Evolutionary conservation across 768 basidiomycete genomes (phyloP).

Genomic region (Russula sp.): DNA sequence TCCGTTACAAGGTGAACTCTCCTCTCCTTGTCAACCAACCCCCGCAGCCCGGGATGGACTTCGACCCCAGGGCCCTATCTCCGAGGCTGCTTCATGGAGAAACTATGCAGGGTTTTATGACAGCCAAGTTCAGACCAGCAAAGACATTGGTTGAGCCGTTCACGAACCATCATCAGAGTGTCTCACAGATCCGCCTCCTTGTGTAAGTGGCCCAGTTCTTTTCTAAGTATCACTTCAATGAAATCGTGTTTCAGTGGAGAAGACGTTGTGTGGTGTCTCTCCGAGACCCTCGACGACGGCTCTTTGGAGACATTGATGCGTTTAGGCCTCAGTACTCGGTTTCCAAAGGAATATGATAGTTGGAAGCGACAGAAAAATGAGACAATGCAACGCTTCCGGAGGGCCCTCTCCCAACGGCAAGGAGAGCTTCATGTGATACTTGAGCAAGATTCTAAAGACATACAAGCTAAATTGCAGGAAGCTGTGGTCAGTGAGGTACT

Average conservation of each 20-base stretch:
- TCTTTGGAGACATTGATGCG: slow-evolving; percentile 7
- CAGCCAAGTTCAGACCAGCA: slow-evolving; percentile 6
- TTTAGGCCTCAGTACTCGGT: neutral
- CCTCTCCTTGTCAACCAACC: neutral
- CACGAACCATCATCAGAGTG: neutral
- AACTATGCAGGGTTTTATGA: slow-evolving; percentile 23
- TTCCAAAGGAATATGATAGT: neutral
- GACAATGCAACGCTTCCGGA: neutral
- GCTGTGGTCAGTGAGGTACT: slow-evolving; percentile 5
- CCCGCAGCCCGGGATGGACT: neutral
- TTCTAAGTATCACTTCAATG: neutral
- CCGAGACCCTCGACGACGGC: slow-evolving; percentile 12
- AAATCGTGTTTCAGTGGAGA: neutral
- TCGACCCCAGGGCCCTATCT: neutral
- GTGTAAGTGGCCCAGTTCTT: neutral
- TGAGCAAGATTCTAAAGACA: neutral
- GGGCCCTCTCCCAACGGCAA: neutral
- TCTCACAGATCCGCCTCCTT: slow-evolving; percentile 3
- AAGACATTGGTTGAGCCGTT: neutral
- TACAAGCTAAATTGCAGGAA: neutral
- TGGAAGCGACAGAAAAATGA: neutral
- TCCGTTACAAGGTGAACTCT: slow-evolving; percentile 3
- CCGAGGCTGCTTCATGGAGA: slow-evolving; percentile 23
- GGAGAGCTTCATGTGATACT: neutral
- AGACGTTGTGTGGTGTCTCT: slow-evolving; percentile 11